Evolutionary conservation across 768 basidiomycete species (phyloP), one percentile per base, ranked within the genome.

Genomic region (Melanogaster broomeanus): DNA sequence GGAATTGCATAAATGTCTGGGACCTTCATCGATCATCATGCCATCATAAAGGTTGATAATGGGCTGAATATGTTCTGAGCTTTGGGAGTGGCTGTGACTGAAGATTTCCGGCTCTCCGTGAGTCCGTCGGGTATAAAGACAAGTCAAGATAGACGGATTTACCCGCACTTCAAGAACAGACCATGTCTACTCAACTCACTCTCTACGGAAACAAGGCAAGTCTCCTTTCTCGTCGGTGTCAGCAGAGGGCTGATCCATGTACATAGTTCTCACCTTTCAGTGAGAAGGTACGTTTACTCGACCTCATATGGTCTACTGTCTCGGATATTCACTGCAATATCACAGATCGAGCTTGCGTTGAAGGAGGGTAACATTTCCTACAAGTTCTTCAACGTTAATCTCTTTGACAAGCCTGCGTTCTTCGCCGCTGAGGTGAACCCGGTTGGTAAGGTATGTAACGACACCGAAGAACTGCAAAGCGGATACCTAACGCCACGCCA

Each of bases 381-480:
- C 62, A 80, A 70, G 15, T 70, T 74, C 15, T 82, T 66, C 50
- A 77, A 81, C 53, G 76, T 88, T 43, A 79, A 85, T 52, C 67
- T 87, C 7, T 45, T 53, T 58, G 81, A 82, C 68, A 87, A 87
- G 66, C 84, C 85, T 0, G 77, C 77, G 45, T 85, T 83, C 83
- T 85, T 84, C 61, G 75, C 77, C 0, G 74, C 78, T 0, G 74
- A 80, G 50, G 76, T 87, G 27, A 87, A 85, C 63, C 81, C 82
- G 0, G 79, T 77, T 0, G 78, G 78, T 65, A 87, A 84, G 75
- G 85, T 84, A 45, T n/a, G 66, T 19, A 5, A 2, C 18, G 16
- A 25, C n/a, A 15, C 8, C 13, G 4, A 5, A 2, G 4, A 13
- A 11, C 37, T 10, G 7, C 18, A 3, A 16, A 28, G 13, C 13